A percentile compares a stretch with the other conserved stretches of the same genome.
These are phyloP conservation scores for Aspergillus sergii DNA, from an alignment of 2,329 filamentous ascomycete genomes.

Conservation along the genomic window DNA sequence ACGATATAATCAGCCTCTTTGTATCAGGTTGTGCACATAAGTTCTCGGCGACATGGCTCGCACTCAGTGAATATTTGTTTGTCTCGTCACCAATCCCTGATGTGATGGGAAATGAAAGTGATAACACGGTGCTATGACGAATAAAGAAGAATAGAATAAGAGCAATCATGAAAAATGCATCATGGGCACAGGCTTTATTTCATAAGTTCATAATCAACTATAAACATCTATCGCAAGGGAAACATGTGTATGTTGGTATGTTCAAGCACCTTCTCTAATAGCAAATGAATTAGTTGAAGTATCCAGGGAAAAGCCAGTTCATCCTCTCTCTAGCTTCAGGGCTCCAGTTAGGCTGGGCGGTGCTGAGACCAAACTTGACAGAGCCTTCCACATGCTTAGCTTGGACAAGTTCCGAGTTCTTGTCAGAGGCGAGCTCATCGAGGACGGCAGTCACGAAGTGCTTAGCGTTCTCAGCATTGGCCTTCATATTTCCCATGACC, in stretches of 20 bases:
- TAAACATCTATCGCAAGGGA: slow-evolving; percentile 5
- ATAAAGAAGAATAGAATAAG: neutral
- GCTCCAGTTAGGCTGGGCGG: slow-evolving; percentile 72
- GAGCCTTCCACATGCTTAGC: slow-evolving; percentile 81
- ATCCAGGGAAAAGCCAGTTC: slow-evolving; percentile 84
- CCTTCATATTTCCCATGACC: slow-evolving; percentile 95
- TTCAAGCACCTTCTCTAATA: neutral
- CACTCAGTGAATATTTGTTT: neutral
- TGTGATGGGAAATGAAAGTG: neutral
- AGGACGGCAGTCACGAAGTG: slow-evolving; percentile 83
- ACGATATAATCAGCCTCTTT: neutral
- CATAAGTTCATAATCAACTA: slow-evolving; percentile 16
- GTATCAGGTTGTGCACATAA: neutral
- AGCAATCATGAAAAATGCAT: neutral
- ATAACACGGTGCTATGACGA: neutral
- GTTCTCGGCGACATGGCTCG: neutral
- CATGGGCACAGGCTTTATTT: slow-evolving; percentile 5
- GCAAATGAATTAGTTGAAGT: slow-evolving; percentile 49
- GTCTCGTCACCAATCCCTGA: neutral
- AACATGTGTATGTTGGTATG: neutral
- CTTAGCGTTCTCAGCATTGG: slow-evolving; percentile 86
- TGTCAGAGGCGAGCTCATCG: slow-evolving; percentile 77
- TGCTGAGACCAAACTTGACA: slow-evolving; percentile 81
- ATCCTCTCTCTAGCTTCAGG: slow-evolving; percentile 77
- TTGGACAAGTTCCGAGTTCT: slow-evolving; percentile 72